A percentile compares a stretch with the other conserved stretches of the same genome.
phyloP scores from a whole-genome alignment of 2,329 filamentous ascomycete species.

The Cercospora sesami region DNA sequence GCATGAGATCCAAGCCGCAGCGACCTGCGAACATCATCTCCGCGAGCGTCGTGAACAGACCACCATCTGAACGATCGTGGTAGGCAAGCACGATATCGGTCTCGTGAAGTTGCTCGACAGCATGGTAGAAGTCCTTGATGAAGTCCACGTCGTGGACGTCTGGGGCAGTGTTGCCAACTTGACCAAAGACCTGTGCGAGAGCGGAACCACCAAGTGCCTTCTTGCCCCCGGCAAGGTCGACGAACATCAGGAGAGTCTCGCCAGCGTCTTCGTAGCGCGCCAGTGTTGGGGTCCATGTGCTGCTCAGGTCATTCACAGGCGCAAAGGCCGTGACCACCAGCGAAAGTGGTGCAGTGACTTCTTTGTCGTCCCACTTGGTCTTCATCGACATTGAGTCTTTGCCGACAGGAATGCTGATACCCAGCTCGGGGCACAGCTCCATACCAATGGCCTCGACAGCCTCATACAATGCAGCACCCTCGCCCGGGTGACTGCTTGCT shows the following conservation, averaged over 20 bases:
- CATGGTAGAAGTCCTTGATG: slow-evolving; percentile 89
- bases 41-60: slow-evolving; percentile 81
- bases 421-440: slow-evolving; percentile 86
- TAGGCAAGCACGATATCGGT: slow-evolving; percentile 80
- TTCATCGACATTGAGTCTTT: slow-evolving; percentile 99
- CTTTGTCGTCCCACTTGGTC: slow-evolving; percentile 85
- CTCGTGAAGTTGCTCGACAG: slow-evolving; percentile 68
- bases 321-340: slow-evolving; percentile 89
- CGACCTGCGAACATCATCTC: slow-evolving; percentile 99
- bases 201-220: slow-evolving; percentile 87
- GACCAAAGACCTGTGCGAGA: slow-evolving; percentile 82
- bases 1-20: slow-evolving; percentile 79
- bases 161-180: slow-evolving; percentile 80
- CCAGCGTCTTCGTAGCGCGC: slow-evolving; percentile 81
- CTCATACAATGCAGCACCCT: slow-evolving; percentile 89
- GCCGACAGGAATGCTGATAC: slow-evolving; percentile 90
- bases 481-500: slow-evolving; percentile 87
- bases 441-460: slow-evolving; percentile 91
- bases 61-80: slow-evolving; percentile 91
- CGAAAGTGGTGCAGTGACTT: slow-evolving; percentile 89
- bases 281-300: slow-evolving; percentile 92
- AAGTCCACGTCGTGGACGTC: slow-evolving; percentile 81
- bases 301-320: slow-evolving; percentile 75
- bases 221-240: slow-evolving; percentile 80
- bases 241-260: slow-evolving; percentile 83